Evolutionary conservation across 2,329 filamentous ascomycete genomes (phyloP), one percentile per base, ranked within the genome.

Genomic region (Aspergillus novoparasiticus): DNA sequence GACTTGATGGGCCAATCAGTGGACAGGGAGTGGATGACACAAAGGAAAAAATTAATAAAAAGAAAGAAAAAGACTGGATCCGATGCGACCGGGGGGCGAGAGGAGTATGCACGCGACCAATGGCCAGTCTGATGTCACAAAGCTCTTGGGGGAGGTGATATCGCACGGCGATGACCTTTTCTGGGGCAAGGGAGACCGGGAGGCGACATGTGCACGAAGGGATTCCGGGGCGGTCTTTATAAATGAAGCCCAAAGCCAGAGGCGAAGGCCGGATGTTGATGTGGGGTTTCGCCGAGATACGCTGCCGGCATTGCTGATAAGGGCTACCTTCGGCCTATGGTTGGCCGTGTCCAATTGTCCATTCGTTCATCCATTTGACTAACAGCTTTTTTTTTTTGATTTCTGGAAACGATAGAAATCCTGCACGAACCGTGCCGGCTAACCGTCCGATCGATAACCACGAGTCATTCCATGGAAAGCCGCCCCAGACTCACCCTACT

Each of bases 241-340:
- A 51, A 51, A 32, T 55, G 34, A 53, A 50, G 57, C 43, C 19
- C 32, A 16, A 32, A 36, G 43, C n/a, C 45, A n/a, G 19, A 58
- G 45, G 59, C 61, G 64, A 61, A 62, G 59, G 58, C 58, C 62
- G 67, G 68, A 69, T 66, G 62, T 72, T 68, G n/a, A 39, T 39
- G 68, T 56, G 61, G 62, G 59, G 61, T 54, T 51, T 48, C 58
- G 57, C 28, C 45, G 50, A 68, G 64, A 62, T 63, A 64, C 62
- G 62, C 51, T 64, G 41, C 57, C 61, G 60, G 51, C 28, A 53
- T 41, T 23, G 19, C 63, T 67, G 66, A 68, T 68, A 68, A 66
- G 62, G 21, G 34, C 2, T 4, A 45, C 50, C 39, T 8, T 60
- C 60, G 50, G 64, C 66, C 64, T 66, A 66, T 68, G 50, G 60